Evolutionary conservation across 331 rosid species (phyloP), one percentile per base, ranked within the genome.

Genomic region (Rhamnella rubrinervis): DNA sequence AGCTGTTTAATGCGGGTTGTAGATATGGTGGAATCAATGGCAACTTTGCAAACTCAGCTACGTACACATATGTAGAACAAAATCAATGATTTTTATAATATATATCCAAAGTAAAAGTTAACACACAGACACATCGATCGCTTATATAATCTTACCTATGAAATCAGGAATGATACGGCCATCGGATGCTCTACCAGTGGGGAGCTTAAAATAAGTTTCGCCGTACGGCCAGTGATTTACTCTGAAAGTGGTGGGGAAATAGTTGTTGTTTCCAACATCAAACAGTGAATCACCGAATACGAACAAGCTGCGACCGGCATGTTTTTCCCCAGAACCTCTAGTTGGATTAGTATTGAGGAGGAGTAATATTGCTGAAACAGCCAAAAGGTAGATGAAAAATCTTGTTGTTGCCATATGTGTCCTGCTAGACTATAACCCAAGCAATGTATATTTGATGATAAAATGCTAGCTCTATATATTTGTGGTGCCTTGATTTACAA

Each of bases 11-110:
- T 65, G 64, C 41, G 1, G 70, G 79, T 44, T 75, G 35, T 47
- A 59, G 53, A 61, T 47, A 67, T 13, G 79, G 25, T 16, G 74
- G 79, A 23, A 75, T 70, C 15, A 67, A 52, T 25, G 74, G 74
- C 58, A 67, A 39, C 8, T 59, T 51, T n/a, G 79, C 74, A 67
- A 60, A 75, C 49, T 67, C 59, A 67, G 73, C 79, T 75, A 17
- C 0, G 17, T 16, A 8, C n/a, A 53, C 5, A n/a, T 53, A 53
- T n/a, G 41, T 18, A 18, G 4, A 69, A 40, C 15, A 57, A 3
- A 46, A 41, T 50, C 9, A 50, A 25, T 18, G 19, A 46, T n/a
- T 7, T 6, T 1, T 51, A 1, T 6, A 5, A 26, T 31, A 28
- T 41, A 13, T 7, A 28, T 11, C 55, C 25, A 5, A 1, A 17